Percentiles rank a stretch among this genome's conserved stretches.
phyloP scores from a whole-genome alignment of 2,329 filamentous ascomycete genomes.

The Alternaria tenuissima region DNA sequence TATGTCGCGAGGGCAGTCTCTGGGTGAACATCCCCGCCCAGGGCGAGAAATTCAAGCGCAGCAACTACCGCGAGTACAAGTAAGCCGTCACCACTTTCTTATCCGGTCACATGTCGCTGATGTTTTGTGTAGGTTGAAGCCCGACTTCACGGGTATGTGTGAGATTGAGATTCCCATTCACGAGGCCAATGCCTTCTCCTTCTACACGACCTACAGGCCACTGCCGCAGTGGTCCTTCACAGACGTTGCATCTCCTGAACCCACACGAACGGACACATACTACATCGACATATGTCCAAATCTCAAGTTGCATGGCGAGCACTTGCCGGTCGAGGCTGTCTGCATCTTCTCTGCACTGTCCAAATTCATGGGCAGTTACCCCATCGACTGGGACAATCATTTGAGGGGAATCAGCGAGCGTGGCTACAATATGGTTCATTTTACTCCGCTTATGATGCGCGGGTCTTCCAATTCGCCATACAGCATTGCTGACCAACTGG shows the following conservation, averaged over 20 bases:
- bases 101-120: constrained; percentile 19
- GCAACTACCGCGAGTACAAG: constrained; percentile 88
- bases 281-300: constrained; percentile 94
- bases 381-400: constrained; percentile 88
- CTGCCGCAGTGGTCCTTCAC: constrained; percentile 78
- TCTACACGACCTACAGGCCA: constrained; percentile 91
- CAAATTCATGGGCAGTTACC: constrained; percentile 97
- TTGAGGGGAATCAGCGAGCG: constrained; percentile 85
- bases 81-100: constrained; percentile 57
- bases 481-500: constrained; percentile 91
- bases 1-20: constrained; percentile 91
- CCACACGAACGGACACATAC: constrained; percentile 77
- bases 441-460: constrained; percentile 89
- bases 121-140: constrained; percentile 70
- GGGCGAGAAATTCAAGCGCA: constrained; percentile 77
- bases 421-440: constrained; percentile 99
- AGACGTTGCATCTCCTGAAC: constrained; percentile 59
- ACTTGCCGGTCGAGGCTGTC: constrained; percentile 83
- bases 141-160: constrained; percentile 91
- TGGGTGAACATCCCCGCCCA: constrained; percentile 94
- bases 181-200: constrained; percentile 86
- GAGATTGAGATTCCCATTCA: constrained; percentile 89
- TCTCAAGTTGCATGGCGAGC: constrained; percentile 75
- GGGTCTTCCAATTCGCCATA: constrained; percentile 95
- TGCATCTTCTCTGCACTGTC: constrained; percentile 94